Evolutionary conservation across 768 basidiomycete genomes (phyloP), one percentile per base, ranked within the genome.

Genomic region (Trichaptum fuscoviolaceum): DNA sequence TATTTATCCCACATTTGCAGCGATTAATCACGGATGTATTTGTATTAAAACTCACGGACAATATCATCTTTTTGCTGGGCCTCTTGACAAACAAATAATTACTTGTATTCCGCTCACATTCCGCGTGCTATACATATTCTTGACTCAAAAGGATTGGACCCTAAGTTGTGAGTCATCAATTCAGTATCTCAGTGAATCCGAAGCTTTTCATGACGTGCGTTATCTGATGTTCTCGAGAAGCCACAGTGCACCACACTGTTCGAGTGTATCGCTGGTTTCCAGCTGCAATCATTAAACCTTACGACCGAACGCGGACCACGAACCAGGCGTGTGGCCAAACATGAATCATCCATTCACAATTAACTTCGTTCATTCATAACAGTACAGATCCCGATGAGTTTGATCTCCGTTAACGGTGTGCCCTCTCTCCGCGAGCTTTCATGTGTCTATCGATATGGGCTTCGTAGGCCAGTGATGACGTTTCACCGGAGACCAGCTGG

Each of bases 21-120:
- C 42, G 42, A 52, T 52, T 52, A 52, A 52, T 52, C 42, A 52
- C 20, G 42, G 42, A 52, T 52, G 42, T 52, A 52, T 52, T 52
- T 52, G 42, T 52, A 52, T 52, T 52, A 52, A 52, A 30, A 52
- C 2, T 52, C 20, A 52, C 42, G 42, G 42, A 52, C 42, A 52
- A 52, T 52, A 20, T 30, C 30, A 52, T 52, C 12, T 52, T 52
- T 52, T 52, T 52, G 12, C 42, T 52, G 10, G 42, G 42, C 10
- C 42, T 52, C 42, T 52, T 52, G 42, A 52, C 42, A 12, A 52
- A 52, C 12, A 52, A 12, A 52, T 52, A 52, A 52, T 15, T 15
- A 52, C 5, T 12, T 52, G 20, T 20, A 52, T 52, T 52, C 42
- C 42, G 42, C 20, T 52, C 15, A 52, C 30, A 20, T 52, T 52